These are phyloP conservation scores for Hypomontagnella submonticulosa DNA, from an alignment of 495 filamentous ascomycete species.

Conservation along the genomic window DNA sequence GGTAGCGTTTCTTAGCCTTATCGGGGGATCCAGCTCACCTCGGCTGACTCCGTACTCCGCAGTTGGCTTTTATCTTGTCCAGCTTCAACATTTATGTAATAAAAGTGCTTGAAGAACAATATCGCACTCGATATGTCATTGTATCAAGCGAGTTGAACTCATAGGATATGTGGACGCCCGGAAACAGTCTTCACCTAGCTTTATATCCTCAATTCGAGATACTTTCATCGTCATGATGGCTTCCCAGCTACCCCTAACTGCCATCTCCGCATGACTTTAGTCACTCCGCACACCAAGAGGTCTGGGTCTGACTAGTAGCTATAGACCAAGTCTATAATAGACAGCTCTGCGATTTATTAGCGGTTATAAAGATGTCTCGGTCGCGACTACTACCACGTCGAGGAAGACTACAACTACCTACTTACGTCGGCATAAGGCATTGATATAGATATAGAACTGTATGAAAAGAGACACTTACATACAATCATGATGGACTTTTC, in stretches of 20 bases:
- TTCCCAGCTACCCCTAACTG: constrained; percentile 6
- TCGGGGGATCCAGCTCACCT: constrained; percentile 10
- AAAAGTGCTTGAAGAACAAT: not conserved
- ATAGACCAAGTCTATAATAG: constrained; percentile 1
- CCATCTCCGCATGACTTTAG: constrained; percentile 7
- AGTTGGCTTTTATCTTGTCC: constrained; percentile 3
- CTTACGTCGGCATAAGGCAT: too few relatives aligned
- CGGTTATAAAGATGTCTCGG: not conserved
- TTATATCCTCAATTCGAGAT: too few relatives aligned
- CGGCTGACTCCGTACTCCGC: constrained; percentile 34
- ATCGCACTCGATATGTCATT: constrained; percentile 4
- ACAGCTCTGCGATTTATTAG: not conserved
- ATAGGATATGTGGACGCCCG: too few relatives aligned
- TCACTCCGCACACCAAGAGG: constrained; percentile 17
- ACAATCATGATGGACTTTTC: too few relatives aligned
- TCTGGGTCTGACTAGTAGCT: constrained; percentile 18
- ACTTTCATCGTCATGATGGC: too few relatives aligned
- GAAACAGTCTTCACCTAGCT: too few relatives aligned
- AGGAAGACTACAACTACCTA: too few relatives aligned
- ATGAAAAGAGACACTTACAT: too few relatives aligned
- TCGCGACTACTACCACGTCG: not conserved
- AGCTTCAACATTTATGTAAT: constrained; percentile 17
- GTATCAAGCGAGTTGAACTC: not conserved
- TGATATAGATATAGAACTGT: too few relatives aligned
- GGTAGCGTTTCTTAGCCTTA: constrained; percentile 21